A percentile compares a stretch with the other conserved stretches of the same genome.
Evolutionary conservation across 305 asterid species (phyloP).

Genomic region (Vinca major): DNA sequence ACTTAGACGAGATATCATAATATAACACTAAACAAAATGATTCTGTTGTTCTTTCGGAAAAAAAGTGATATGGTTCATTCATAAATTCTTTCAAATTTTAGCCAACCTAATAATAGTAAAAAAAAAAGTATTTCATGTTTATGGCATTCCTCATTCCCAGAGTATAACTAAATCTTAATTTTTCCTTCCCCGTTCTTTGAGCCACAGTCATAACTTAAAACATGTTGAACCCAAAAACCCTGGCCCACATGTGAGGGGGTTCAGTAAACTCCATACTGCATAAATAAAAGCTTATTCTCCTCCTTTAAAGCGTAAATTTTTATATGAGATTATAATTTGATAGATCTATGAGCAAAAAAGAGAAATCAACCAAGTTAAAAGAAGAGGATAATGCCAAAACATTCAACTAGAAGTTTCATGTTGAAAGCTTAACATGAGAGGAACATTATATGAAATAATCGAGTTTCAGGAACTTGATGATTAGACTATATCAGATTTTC

Average conservation of each 20-base stretch:
- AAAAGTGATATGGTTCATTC: neutral
- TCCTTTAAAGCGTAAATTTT: neutral
- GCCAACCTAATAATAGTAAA: neutral
- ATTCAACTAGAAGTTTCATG: neutral
- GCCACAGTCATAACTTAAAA: neutral
- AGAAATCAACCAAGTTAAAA: neutral
- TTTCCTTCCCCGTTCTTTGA: neutral
- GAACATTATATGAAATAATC: neutral
- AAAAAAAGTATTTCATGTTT: neutral
- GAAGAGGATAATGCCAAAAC: neutral
- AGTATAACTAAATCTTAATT: neutral
- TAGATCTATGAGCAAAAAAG: neutral
- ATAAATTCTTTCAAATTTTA: neutral
- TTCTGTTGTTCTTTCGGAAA: neutral
- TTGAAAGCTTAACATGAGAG: neutral
- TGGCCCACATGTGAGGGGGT: constrained; percentile 1
- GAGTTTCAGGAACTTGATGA: neutral
- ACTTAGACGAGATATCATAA: neutral
- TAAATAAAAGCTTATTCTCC: neutral
- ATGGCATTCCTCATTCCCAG: neutral
- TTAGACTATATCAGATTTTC: neutral
- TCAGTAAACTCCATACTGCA: neutral
- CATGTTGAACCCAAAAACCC: neutral
- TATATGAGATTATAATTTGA: neutral
- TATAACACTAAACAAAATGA: neutral